Evolutionary conservation across 2,329 filamentous ascomycete species (phyloP).

Genomic region (Cladorrhinum sp.): DNA sequence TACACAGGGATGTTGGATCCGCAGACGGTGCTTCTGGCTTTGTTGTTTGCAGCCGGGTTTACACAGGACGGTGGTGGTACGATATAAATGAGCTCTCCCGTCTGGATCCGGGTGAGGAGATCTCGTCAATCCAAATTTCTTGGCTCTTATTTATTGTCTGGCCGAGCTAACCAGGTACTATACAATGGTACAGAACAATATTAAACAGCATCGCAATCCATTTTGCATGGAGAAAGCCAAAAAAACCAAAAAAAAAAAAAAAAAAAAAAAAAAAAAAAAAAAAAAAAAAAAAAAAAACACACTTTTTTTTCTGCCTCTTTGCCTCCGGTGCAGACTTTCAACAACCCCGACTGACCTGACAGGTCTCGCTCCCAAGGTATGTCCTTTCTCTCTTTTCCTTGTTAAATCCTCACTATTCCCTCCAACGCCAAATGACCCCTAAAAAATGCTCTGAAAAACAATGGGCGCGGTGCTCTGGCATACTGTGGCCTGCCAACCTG

Average conservation of each 20-base stretch:
- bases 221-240: not conserved
- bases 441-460: constrained; percentile 7
- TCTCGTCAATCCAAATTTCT: not conserved
- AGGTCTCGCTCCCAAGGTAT: not conserved
- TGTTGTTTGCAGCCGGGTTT: no score
- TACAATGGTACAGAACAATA: not conserved
- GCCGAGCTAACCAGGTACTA: not conserved
- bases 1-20: not conserved
- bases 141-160: not conserved
- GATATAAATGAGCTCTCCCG: not conserved
- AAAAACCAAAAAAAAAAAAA: no score
- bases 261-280: no score
- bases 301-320: not conserved
- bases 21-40: no score
- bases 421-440: not conserved
- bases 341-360: not conserved
- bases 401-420: not conserved
- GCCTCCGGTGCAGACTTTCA: not conserved
- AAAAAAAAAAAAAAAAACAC: no score
- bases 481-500: not conserved
- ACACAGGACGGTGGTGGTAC: no score
- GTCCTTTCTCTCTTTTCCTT: not conserved
- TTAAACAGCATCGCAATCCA: not conserved
- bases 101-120: not conserved
- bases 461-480: not conserved